phyloP scores from a whole-genome alignment of 2,329 filamentous ascomycete species.

The Magnaporthiopsis poae region DNA sequence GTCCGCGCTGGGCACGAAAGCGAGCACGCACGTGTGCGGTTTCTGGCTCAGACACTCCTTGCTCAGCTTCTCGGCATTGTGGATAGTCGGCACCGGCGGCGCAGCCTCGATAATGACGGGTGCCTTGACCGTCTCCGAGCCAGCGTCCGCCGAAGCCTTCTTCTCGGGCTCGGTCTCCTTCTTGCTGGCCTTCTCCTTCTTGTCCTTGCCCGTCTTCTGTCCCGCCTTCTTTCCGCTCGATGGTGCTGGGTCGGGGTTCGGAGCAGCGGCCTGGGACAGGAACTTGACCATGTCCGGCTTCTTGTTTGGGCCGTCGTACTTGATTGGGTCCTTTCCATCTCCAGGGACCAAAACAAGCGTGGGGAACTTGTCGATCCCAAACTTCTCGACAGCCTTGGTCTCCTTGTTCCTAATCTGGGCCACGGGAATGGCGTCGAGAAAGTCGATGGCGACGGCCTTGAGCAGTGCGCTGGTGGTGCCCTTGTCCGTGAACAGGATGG shows the following conservation, averaged over 20 bases:
- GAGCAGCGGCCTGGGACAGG: constrained; percentile 65
- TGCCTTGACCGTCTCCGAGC: constrained; percentile 30
- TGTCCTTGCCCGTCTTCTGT: constrained; percentile 24
- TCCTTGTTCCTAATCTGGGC: constrained; percentile 81
- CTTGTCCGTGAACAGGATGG: constrained; percentile 88
- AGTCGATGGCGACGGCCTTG: constrained; percentile 82
- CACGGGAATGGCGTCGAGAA: constrained; percentile 66
- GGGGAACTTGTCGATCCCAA: constrained; percentile 69
- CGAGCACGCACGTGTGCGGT: constrained; percentile 74
- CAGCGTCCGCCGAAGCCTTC: constrained; percentile 27
- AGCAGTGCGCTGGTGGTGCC: constrained; percentile 74
- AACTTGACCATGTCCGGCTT: constrained; percentile 76
- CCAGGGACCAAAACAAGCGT: constrained; percentile 70
- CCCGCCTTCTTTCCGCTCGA: constrained; percentile 35
- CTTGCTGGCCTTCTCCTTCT: constrained; percentile 24
- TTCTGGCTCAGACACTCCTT: constrained; percentile 65
- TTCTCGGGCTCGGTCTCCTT: constrained; percentile 28
- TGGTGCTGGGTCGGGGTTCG: constrained; percentile 66
- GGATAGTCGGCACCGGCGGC: constrained; percentile 58
- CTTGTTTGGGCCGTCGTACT: constrained; percentile 75
- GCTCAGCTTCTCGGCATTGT: constrained; percentile 53
- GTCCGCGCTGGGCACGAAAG: constrained; percentile 51
- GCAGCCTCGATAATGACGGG: constrained; percentile 41
- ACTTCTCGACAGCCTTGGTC: constrained; percentile 57
- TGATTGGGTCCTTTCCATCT: constrained; percentile 54